These are phyloP conservation scores for Kluyveromyces dobzhanskii DNA, from an alignment of 805 yeast genomes.

Conservation along the genomic window DNA sequence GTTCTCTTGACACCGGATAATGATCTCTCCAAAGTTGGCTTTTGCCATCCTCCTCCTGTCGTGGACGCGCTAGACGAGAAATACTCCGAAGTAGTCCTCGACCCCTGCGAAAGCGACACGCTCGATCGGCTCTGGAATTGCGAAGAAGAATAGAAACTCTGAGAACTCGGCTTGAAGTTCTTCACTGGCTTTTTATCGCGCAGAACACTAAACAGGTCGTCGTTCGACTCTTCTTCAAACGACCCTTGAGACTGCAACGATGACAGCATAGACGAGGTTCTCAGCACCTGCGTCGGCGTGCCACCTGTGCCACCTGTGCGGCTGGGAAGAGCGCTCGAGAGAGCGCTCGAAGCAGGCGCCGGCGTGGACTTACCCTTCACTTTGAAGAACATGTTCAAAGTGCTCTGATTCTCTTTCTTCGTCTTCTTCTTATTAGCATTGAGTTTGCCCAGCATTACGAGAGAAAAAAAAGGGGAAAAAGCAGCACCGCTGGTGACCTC, in stretches of 20 bases:
- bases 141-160: background rate
- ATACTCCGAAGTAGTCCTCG: background rate
- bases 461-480: too few species aligned
- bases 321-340: background rate
- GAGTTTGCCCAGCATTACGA: too few species aligned
- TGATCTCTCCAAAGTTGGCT: background rate
- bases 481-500: too few species aligned
- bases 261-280: conserved; percentile 1
- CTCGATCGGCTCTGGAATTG: background rate
- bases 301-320: background rate
- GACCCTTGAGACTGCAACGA: conserved; percentile 25
- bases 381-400: conserved; percentile 3
- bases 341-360: background rate
- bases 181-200: conserved; percentile 16
- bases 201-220: conserved; percentile 15
- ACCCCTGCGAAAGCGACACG: background rate
- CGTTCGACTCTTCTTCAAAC: conserved; percentile 25
- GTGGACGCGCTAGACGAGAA: conserved; percentile 1
- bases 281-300: background rate
- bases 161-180: conserved; percentile 16
- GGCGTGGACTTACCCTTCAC: background rate
- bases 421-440: background rate
- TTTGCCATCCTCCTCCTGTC: background rate
- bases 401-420: background rate
- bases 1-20: conserved; percentile 16